Evolutionary conservation across 169 alveolate genomes (phyloP), one percentile per base, ranked within the genome.

Genomic region (Plasmodium vivax): DNA sequence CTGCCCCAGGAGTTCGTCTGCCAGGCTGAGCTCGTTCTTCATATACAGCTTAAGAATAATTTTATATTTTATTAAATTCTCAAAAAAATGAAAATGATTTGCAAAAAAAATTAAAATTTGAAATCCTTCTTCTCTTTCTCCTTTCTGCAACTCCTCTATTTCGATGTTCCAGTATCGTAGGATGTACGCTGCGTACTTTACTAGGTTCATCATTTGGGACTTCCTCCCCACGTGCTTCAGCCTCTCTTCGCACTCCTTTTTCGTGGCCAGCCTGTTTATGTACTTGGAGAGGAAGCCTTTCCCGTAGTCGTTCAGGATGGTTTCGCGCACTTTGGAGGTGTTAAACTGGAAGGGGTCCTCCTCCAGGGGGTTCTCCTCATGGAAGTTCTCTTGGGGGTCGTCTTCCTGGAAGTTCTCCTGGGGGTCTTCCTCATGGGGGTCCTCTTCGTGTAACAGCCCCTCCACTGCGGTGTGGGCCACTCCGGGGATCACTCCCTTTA

Each of bases 91-190:
- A 77, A 88, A 88, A 88, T 88, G 74, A 9, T 88, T 88, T 14
- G 94, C 94, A 88, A 88, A 88, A 88, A 88, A 88, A 38, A 88
- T 80, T 74, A 88, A 80, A 23, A 88, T 58, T 62, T 58, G 90
- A n/a, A 80, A 38, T 12, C 83, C 90, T 79, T 88, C 94, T 38
- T 62, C 68, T 62, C 82, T 32, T 43, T 56, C 73, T n/a, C 82
- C 87, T 14, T 34, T 58, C 54, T 54, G 71, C n/a, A 77, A 43
- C 8, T 87, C 85, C 2, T 36, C 72, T 19, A 84, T 41, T 10
- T 84, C 72, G 23, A 88, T 68, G 41, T 58, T 45, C 94, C 94
- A 88, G 58, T 88, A 88, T 7, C 51, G 51, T 38, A 88, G 23
- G 12, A 88, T 88, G 51, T 79, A 30, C 71, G 47, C 36, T 14